Evolutionary conservation across 164 flowering plant species (phyloP).

Genomic region (Brasenia schreberi): DNA sequence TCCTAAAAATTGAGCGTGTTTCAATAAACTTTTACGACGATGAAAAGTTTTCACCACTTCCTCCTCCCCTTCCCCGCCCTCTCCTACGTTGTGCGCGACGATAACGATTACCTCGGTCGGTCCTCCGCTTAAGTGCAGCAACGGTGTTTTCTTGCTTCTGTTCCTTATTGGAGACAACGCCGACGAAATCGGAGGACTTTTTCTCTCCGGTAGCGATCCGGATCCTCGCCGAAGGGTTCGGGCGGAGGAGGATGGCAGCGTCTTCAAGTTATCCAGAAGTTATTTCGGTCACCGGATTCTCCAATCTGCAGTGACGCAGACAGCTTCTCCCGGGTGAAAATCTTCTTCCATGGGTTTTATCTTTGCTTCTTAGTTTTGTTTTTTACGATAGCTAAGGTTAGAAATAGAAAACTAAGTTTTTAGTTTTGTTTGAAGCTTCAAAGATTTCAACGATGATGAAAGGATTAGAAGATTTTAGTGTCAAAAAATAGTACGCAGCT

Average conservation of each 20-base stretch:
- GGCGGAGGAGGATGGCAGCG: constrained; percentile 4
- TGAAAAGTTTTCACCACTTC: background rate
- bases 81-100: background rate
- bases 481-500: too few relatives aligned
- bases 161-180: constrained; percentile 39
- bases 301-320: constrained; percentile 19
- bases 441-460: too few relatives aligned
- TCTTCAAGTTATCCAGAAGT: constrained; percentile 7
- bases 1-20: too few relatives aligned
- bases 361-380: too few relatives aligned
- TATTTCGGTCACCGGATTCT: constrained; percentile 19
- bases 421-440: too few relatives aligned
- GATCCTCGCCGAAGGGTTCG: constrained; percentile 1
- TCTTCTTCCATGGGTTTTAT: constrained; percentile 26
- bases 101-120: background rate
- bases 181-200: constrained; percentile 37
- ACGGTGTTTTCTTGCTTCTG: constrained; percentile 14
- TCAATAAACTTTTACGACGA: too few relatives aligned
- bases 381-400: too few relatives aligned
- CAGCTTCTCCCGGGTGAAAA: constrained; percentile 2
- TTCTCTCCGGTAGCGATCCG: constrained; percentile 11
- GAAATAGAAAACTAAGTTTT: too few relatives aligned
- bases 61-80: background rate
- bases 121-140: constrained; percentile 15
- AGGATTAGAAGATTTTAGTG: too few relatives aligned